These are phyloP conservation scores for Alternaria metachromatica DNA, from an alignment of 2,329 filamentous ascomycete genomes.

Conservation along the genomic window DNA sequence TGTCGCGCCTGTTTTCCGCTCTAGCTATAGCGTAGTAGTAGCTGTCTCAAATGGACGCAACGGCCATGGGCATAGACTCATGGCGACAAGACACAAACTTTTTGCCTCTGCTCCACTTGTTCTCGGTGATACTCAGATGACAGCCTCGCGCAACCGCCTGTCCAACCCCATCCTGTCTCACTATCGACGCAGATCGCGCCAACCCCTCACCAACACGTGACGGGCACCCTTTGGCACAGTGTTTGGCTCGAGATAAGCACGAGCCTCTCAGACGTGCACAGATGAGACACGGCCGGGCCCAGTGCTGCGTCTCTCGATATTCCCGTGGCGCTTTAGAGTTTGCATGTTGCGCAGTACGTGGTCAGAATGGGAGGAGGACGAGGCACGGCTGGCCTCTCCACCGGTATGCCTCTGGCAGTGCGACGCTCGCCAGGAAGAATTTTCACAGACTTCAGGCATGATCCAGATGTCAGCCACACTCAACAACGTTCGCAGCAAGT, in stretches of 20 bases:
- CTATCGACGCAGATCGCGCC: constrained; percentile 13
- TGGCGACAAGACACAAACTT: constrained; percentile 19
- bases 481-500: neutral
- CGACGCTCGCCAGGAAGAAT: constrained; percentile 28
- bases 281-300: constrained; percentile 17
- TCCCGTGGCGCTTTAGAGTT: constrained; percentile 18
- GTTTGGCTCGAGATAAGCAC: constrained; percentile 8
- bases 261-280: constrained; percentile 10
- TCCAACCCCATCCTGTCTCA: constrained; percentile 19
- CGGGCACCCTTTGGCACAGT: neutral
- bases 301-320: constrained; percentile 2
- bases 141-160: constrained; percentile 17
- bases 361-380: constrained; percentile 5
- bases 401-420: constrained; percentile 12
- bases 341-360: constrained; percentile 9
- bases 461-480: constrained; percentile 25
- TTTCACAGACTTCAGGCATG: constrained; percentile 19
- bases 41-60: constrained; percentile 26
- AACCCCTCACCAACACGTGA: constrained; percentile 17
- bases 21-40: constrained; percentile 26
- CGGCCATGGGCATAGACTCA: constrained; percentile 24
- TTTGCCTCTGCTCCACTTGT: neutral
- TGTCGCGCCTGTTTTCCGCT: constrained; percentile 27
- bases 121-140: constrained; percentile 17
- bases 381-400: constrained; percentile 20